Base-by-base conservation (phyloP, 129 eudicot species). In the Solidago caesia region DNA sequence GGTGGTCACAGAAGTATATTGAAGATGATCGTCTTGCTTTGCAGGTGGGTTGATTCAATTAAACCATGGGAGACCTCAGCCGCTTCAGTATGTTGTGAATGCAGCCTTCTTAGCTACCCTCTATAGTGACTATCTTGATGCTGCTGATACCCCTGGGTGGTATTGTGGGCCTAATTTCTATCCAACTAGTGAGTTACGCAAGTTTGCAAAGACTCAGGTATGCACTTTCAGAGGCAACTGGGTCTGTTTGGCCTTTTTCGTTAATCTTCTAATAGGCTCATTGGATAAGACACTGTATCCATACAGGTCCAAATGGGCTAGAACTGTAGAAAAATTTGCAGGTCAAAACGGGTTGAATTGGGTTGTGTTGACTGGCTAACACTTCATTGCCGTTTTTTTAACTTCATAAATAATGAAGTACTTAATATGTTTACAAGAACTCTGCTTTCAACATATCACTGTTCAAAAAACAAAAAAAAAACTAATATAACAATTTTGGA, bases 71-170 rank as follows among this genome's bases (percentile, higher is more conserved):
- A 79, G 86, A 61, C 96, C 96, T 63, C 96, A 90, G 75, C 93
- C 93, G 6, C 96, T 90, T 84, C 96, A 90, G 82, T 90, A 87
- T 73, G 89, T 84, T 29, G 96, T 80, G 25, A 90, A 90, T 70
- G 91, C 94, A 3, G 96, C 96, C 72, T 90, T 90, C 79, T 82
- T 90, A 66, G 93, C 96, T 61, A 78, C 93, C 42, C 71, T 90
- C 61, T 90, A 74, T 41, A 88, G 93, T 46, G 96, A 90, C 79
- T 90, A 90, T 80, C 88, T 90, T 78, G 90, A 78, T 79, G 96
- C 96, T 44, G 89, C 93, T n/a, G 96, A 90, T 51, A 87, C 92
- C 12, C 96, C 96, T 4, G 93, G 96, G 21, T 90, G 96, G 96
- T 83, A 84, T 26, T 90, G 96, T 67, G 96, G 96, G 39, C 96